Conservation (phyloP, 768 basidiomycete species). For the Collybia sp. region DNA sequence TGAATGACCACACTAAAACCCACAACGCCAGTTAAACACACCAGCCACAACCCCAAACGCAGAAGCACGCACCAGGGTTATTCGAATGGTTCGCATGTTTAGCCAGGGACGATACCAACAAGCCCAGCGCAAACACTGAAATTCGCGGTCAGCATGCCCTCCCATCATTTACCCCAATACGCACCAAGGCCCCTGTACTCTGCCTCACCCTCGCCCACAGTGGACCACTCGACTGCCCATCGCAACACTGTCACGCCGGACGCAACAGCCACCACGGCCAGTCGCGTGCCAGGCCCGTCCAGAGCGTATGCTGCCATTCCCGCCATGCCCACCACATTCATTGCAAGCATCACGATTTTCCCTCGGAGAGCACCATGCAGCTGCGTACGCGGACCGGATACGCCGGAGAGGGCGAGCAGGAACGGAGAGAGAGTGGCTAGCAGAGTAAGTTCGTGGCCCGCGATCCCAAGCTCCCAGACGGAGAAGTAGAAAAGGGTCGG, state of each 20-base stretch:
- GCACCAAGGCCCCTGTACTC: conserved; percentile 46
- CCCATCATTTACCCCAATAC: conserved; percentile 15
- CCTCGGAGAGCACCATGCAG: no score
- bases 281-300: conserved; percentile 45
- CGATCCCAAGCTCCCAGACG: conserved; percentile 83
- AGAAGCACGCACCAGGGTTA: conserved; percentile 56
- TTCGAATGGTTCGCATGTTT: conserved; percentile 80
- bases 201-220: conserved; percentile 19
- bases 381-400: conserved; percentile 39
- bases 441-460: conserved; percentile 76
- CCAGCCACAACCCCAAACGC: background rate
- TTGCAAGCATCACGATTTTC: conserved; percentile 11
- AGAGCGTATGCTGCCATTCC: conserved; percentile 52
- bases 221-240: conserved; percentile 51
- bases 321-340: conserved; percentile 45
- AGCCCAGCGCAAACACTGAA: conserved; percentile 61
- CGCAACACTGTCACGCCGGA: conserved; percentile 45
- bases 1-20: conserved; percentile 72
- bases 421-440: conserved; percentile 68
- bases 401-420: conserved; percentile 37
- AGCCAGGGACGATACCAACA: conserved; percentile 59
- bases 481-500: conserved; percentile 89
- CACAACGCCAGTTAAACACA: conserved; percentile 1
- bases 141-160: background rate
- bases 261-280: conserved; percentile 53